A percentile compares a stretch with the other conserved stretches of the same genome.
Conservation (phyloP, 345 rosid species). For the Syzygium grande region DNA sequence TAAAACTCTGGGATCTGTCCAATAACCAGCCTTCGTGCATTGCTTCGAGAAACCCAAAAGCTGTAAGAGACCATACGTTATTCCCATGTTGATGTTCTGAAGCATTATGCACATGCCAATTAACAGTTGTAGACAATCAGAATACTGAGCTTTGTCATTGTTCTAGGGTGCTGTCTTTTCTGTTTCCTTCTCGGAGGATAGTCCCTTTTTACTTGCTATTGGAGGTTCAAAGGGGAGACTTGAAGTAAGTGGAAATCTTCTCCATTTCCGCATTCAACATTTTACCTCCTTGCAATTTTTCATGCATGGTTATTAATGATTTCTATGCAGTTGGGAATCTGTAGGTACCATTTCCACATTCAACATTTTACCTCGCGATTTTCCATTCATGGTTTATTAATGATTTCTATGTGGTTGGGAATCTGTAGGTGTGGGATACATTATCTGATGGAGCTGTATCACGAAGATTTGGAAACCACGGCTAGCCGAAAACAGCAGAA, state of each 20-base stretch:
- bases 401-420: not conserved
- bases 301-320: no score
- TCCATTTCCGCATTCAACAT: no score
- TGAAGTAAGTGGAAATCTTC: conserved; percentile 38
- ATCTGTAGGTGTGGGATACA: conserved; percentile 77
- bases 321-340: no score
- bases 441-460: conserved; percentile 37
- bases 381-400: not conserved
- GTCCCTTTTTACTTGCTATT: conserved; percentile 68
- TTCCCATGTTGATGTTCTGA: no score
- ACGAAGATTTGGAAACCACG: conserved; percentile 32
- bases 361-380: not conserved
- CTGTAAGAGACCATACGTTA: conserved; percentile 28
- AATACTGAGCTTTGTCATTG: not conserved
- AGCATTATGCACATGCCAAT: not conserved
- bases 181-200: conserved; percentile 61
- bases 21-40: conserved; percentile 73
- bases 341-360: no score
- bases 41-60: conserved; percentile 52
- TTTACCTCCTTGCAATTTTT: no score
- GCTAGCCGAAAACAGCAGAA: conserved; percentile 1
- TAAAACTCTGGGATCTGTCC: conserved; percentile 79
- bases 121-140: not conserved
- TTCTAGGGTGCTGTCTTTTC: conserved; percentile 75
- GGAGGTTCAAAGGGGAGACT: conserved; percentile 89